phyloP scores from a whole-genome alignment of 306 rosid genomes.

The Cicer bijugum region DNA sequence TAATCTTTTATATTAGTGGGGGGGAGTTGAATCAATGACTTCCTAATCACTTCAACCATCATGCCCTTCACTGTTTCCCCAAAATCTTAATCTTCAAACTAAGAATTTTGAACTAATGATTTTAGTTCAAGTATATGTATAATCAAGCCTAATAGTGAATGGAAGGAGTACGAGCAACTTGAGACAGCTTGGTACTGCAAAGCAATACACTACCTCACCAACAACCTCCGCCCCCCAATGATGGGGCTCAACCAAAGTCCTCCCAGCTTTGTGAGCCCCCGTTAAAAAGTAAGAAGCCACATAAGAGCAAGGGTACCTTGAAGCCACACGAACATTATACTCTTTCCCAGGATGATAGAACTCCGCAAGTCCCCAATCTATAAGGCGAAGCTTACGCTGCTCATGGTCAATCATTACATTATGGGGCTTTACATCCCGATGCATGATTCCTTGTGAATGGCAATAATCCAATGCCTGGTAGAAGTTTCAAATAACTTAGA shows the following conservation, averaged over 20 bases:
- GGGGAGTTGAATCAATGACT: neutral
- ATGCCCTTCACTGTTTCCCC: neutral
- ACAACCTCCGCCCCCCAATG: neutral
- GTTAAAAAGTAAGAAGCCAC: neutral
- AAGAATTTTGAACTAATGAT: neutral
- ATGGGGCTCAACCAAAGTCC: slow-evolving; percentile 11
- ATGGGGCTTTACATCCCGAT: slow-evolving; percentile 69
- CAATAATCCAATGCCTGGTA: slow-evolving; percentile 63
- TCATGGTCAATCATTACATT: slow-evolving; percentile 70
- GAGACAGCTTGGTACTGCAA: neutral
- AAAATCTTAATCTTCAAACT: slow-evolving; percentile 6
- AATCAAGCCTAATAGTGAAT: slow-evolving; percentile 18
- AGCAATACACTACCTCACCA: neutral
- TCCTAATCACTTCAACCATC: neutral
- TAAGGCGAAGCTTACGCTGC: slow-evolving; percentile 67
- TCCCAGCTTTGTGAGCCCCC: slow-evolving; percentile 1
- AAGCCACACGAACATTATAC: slow-evolving; percentile 65
- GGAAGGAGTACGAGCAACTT: neutral
- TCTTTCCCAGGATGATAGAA: slow-evolving; percentile 65
- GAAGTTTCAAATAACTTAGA: slow-evolving; percentile 35
- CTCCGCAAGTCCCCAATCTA: slow-evolving; percentile 66
- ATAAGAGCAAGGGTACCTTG: slow-evolving; percentile 49
- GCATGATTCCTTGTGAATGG: slow-evolving; percentile 72
- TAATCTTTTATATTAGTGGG: neutral
- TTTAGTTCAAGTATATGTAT: slow-evolving; percentile 11